Conservation (phyloP, 2,329 filamentous ascomycete genomes). For the Diaporthe destruens region DNA sequence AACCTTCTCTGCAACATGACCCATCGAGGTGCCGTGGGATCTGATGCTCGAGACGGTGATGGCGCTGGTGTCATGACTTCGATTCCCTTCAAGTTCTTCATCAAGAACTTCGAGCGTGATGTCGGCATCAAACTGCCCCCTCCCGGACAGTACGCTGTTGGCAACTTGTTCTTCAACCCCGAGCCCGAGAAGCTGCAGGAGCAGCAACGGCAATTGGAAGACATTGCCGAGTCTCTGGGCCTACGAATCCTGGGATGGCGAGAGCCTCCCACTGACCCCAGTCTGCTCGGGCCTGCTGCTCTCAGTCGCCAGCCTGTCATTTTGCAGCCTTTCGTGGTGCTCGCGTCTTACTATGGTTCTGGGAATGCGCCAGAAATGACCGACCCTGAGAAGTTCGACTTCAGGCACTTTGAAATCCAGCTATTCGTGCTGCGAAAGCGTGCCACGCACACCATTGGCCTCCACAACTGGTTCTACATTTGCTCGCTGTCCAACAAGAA, state of each 20-base stretch:
- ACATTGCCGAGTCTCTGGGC: constrained; percentile 88
- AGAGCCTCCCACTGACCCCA: constrained; percentile 93
- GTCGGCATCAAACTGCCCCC: constrained; percentile 88
- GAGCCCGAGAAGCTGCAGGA: constrained; percentile 90
- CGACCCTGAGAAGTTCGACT: constrained; percentile 85
- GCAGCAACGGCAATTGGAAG: constrained; percentile 93
- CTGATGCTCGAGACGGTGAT: constrained; percentile 97
- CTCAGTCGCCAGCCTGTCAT: constrained; percentile 95
- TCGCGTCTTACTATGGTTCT: constrained; percentile 85
- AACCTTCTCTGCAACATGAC: constrained; percentile 99
- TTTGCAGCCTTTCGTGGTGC: constrained; percentile 93
- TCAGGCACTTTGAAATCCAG: constrained; percentile 89
- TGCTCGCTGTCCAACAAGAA: constrained; percentile 98
- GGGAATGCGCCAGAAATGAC: constrained; percentile 83
- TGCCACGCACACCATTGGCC: constrained; percentile 91
- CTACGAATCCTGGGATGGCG: constrained; percentile 96
- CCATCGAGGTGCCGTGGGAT: constrained; percentile 97
- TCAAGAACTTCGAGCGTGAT: constrained; percentile 97
- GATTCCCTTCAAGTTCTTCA: constrained; percentile 97
- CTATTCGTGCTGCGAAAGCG: constrained; percentile 95
- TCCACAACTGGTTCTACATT: constrained; percentile 99
- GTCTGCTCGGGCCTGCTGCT: constrained; percentile 90
- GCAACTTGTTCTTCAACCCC: constrained; percentile 99
- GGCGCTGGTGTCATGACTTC: constrained; percentile 99
- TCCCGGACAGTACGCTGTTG: constrained; percentile 93